Evolutionary conservation across 75 land plant genomes (phyloP).

Genomic region (Pinus tabuliformis): DNA sequence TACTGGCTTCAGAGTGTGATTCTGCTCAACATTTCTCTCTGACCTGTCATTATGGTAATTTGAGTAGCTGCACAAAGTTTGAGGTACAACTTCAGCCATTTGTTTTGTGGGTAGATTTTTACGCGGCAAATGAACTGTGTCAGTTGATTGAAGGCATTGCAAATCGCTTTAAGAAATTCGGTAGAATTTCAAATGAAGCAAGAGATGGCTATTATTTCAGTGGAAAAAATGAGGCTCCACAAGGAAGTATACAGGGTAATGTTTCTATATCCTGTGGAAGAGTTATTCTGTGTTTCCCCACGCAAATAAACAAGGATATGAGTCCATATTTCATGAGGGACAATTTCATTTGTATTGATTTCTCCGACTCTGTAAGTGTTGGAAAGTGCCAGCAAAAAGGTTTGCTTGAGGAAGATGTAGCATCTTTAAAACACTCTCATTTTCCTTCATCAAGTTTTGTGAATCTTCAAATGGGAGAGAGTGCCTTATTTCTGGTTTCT

Average conservation of each 20-base stretch:
- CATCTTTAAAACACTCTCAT: conserved; percentile 11
- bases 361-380: conserved; percentile 9
- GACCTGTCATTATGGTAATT: conserved; percentile 10
- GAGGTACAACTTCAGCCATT: conserved; percentile 57
- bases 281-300: conserved; percentile 63
- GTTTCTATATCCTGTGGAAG: conserved; percentile 46
- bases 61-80: conserved; percentile 26
- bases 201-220: not conserved
- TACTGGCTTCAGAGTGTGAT: conserved; percentile 30
- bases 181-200: not conserved
- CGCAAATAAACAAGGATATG: conserved; percentile 10
- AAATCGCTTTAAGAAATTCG: not conserved
- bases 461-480: conserved; percentile 28
- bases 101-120: conserved; percentile 65
- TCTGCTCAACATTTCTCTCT: conserved; percentile 19
- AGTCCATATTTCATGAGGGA: conserved; percentile 18
- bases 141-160: conserved; percentile 25
- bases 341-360: conserved; percentile 43
- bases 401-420: not conserved
- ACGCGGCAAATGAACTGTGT: conserved; percentile 21
- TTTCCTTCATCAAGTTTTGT: conserved; percentile 20
- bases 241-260: conserved; percentile 18
- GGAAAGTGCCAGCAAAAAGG: conserved; percentile 5
- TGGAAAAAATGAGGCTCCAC: conserved; percentile 10
- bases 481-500: conserved; percentile 26